These are phyloP conservation scores for Pulicaria dysenterica DNA, from an alignment of 129 eudicot species.

Conservation along the genomic window DNA sequence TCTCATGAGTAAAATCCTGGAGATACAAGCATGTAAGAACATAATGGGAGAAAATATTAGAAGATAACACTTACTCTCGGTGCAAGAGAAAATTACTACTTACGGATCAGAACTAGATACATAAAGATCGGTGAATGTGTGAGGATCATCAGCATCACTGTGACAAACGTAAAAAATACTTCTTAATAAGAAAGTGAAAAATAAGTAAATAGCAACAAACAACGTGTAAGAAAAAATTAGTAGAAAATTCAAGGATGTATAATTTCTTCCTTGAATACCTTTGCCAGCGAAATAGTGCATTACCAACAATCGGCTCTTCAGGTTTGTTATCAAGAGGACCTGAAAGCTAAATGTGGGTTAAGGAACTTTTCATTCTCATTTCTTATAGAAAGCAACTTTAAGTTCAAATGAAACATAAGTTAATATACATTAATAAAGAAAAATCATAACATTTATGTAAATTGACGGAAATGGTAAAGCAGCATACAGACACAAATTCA, in stretches of 20 bases:
- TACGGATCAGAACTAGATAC: slow-evolving; percentile 91
- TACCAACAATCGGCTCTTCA: slow-evolving; percentile 66
- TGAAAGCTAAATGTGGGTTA: slow-evolving; percentile 65
- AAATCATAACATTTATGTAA: background rate
- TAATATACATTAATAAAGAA: background rate
- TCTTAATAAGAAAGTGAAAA: background rate
- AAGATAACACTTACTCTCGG: background rate
- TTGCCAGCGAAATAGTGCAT: slow-evolving; percentile 95
- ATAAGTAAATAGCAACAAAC: background rate
- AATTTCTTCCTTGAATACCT: slow-evolving; percentile 49
- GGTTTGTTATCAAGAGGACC: slow-evolving; percentile 88
- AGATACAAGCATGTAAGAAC: slow-evolving; percentile 4
- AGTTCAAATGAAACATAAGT: slow-evolving; percentile 1
- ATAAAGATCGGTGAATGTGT: slow-evolving; percentile 81
- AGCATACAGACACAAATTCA: background rate
- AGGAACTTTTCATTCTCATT: slow-evolving; percentile 40
- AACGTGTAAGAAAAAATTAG: slow-evolving; percentile 11
- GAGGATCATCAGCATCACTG: slow-evolving; percentile 88
- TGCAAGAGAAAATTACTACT: slow-evolving; percentile 36
- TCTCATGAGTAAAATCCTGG: slow-evolving; percentile 77
- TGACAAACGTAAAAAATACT: background rate
- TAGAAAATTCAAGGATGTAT: background rate
- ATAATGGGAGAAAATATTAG: slow-evolving; percentile 7
- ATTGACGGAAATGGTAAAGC: background rate
- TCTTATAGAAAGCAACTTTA: slow-evolving; percentile 7